These are phyloP conservation scores for Aspergillus uvarum DNA, from an alignment of 2,329 filamentous ascomycete species.

Conservation along the genomic window DNA sequence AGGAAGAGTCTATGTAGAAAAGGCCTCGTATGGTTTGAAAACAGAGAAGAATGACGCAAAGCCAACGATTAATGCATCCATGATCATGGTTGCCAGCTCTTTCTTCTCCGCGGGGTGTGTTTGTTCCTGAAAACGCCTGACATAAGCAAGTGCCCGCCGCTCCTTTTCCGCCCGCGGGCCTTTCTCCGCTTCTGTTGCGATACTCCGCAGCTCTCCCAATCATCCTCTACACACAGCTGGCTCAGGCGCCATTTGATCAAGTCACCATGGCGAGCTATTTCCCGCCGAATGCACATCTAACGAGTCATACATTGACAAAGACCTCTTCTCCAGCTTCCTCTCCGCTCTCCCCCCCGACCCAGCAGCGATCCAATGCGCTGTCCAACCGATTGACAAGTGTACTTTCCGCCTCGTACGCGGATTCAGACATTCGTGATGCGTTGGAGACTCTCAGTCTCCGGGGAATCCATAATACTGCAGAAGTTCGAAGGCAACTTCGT, in stretches of 20 bases:
- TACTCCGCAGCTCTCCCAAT: slow-evolving; percentile 20
- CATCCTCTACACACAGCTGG: neutral
- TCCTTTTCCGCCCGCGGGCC: neutral
- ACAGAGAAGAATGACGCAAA: too few species aligned
- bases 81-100: too few species aligned
- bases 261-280: slow-evolving; percentile 39
- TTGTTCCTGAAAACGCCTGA: neutral
- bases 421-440: slow-evolving; percentile 85
- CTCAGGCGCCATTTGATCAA: slow-evolving; percentile 2
- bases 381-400: slow-evolving; percentile 80
- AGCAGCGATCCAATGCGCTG: slow-evolving; percentile 60
- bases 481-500: slow-evolving; percentile 74
- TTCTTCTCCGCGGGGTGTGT: neutral
- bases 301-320: slow-evolving; percentile 25
- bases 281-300: slow-evolving; percentile 19
- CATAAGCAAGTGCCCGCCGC: neutral
- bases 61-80: too few species aligned
- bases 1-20: neutral
- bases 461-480: slow-evolving; percentile 69
- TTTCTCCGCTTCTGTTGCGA: slow-evolving; percentile 19
- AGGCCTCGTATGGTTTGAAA: neutral
- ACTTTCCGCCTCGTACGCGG: slow-evolving; percentile 87
- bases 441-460: slow-evolving; percentile 74
- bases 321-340: slow-evolving; percentile 27
- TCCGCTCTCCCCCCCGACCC: slow-evolving; percentile 31